A percentile compares a stretch with the other conserved stretches of the same genome.
Evolutionary conservation across 192 early-diverging fungal genomes (phyloP).

Genomic region (Ambispora gerdemannii): DNA sequence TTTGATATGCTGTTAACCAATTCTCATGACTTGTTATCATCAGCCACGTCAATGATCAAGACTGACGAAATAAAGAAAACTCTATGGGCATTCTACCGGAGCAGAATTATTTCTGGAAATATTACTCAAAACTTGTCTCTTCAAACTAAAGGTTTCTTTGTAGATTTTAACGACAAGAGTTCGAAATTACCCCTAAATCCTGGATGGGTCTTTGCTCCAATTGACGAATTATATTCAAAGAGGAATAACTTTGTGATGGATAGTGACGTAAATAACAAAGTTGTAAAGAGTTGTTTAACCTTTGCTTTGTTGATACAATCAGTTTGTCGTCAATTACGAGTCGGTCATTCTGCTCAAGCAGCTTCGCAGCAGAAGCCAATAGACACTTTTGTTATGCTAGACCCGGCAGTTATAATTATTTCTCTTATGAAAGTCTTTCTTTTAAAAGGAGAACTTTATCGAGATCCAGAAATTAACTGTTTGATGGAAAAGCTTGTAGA

Average conservation of each 20-base stretch:
- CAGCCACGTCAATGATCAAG: not conserved
- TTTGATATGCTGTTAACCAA: not conserved
- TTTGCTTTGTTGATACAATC: not conserved
- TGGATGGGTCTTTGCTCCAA: slow-evolving; percentile 20
- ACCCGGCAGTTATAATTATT: slow-evolving; percentile 9
- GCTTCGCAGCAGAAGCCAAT: not conserved
- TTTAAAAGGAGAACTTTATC: slow-evolving; percentile 27
- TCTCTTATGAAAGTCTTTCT: slow-evolving; percentile 29
- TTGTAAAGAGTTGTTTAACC: slow-evolving; percentile 6
- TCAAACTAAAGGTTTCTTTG: not conserved
- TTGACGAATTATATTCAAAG: slow-evolving; percentile 17
- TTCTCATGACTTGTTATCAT: not conserved
- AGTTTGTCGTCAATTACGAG: not conserved
- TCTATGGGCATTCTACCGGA: slow-evolving; percentile 15
- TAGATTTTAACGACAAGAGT: not conserved
- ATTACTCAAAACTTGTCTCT: not conserved
- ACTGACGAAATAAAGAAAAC: not conserved
- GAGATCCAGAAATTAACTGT: not conserved
- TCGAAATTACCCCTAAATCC: slow-evolving; percentile 5
- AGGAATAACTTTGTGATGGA: slow-evolving; percentile 11
- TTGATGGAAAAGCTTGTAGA: slow-evolving; percentile 22
- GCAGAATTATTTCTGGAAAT: slow-evolving; percentile 2
- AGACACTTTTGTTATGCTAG: not conserved
- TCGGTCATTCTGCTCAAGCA: not conserved
- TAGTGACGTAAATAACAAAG: slow-evolving; percentile 7